Base-by-base conservation (phyloP, 2,329 filamentous ascomycete species). In the Amphichorda felina region DNA sequence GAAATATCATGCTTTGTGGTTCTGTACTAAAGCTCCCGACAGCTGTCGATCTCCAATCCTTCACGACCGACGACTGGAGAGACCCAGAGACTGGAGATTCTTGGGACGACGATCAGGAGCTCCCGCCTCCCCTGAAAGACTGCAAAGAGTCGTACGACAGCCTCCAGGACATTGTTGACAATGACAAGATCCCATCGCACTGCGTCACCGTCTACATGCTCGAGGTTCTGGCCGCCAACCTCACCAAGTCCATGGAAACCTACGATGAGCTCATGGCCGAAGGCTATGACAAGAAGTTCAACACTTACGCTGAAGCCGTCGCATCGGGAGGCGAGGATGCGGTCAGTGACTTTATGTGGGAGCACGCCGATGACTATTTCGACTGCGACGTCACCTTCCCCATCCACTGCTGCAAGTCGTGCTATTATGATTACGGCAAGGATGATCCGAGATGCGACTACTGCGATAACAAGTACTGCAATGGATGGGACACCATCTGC, bases 41-140 rank as follows among this genome's bases (percentile, higher is more conserved):
- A n/a, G 43, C 44, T 11, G 35, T 42, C 17, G 44, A 46, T 28
- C 36, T 45, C 4, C 38, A 26, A 26, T n/a, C n/a, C n/a, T n/a
- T n/a, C n/a, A n/a, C n/a, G n/a, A n/a, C n/a, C 8, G 24, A 26
- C 28, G 28, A 16, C 18, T 17, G n/a, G n/a, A n/a, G n/a, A n/a
- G n/a, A n/a, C n/a, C n/a, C n/a, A n/a, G n/a, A n/a, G n/a, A n/a
- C n/a, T n/a, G n/a, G n/a, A n/a, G n/a, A n/a, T n/a, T n/a, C n/a
- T n/a, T n/a, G n/a, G n/a, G n/a, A n/a, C n/a, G n/a, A n/a, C n/a
- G n/a, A n/a, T n/a, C n/a, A n/a, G n/a, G n/a, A n/a, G n/a, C n/a
- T n/a, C n/a, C n/a, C n/a, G n/a, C n/a, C n/a, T n/a, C n/a, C n/a
- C n/a, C n/a, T n/a, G n/a, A n/a, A n/a, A n/a, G n/a, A n/a, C n/a